Conservation (phyloP, 768 basidiomycete genomes). For the Dictyophora rubrovolvata region DNA sequence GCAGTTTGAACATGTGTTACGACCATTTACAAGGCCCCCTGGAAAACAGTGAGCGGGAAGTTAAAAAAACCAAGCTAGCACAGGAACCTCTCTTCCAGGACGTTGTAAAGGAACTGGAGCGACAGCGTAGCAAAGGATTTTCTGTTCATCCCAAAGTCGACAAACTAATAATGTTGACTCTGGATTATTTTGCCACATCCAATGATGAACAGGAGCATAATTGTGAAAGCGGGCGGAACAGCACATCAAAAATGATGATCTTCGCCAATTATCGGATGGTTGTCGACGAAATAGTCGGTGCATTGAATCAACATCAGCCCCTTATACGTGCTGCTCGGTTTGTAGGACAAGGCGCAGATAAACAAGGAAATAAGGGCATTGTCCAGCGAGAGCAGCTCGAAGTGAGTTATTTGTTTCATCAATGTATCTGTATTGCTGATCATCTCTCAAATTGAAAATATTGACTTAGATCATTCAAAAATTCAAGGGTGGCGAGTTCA, state of each 20-base stretch:
- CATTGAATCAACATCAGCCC: constrained; percentile 65
- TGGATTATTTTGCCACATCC: constrained; percentile 65
- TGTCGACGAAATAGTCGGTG: constrained; percentile 83
- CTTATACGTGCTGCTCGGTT: constrained; percentile 77
- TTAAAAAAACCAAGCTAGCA: constrained; percentile 30
- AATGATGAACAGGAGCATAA: constrained; percentile 31
- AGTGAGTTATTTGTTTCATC: constrained; percentile 31
- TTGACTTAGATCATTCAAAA: constrained; percentile 60
- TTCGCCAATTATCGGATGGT: constrained; percentile 86
- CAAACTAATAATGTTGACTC: constrained; percentile 56
- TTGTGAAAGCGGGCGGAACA: constrained; percentile 18
- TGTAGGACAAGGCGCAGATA: constrained; percentile 83
- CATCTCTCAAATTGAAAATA: background rate
- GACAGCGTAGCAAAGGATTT: constrained; percentile 44
- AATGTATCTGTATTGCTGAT: background rate
- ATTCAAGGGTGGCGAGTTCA: constrained; percentile 82
- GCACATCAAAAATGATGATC: constrained; percentile 75
- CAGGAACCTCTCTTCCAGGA: constrained; percentile 52
- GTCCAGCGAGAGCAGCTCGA: constrained; percentile 87
- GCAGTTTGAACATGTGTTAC: constrained; percentile 72
- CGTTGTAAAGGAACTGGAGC: constrained; percentile 57
- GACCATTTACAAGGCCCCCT: constrained; percentile 44
- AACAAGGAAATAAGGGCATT: constrained; percentile 77
- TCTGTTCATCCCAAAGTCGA: constrained; percentile 88
- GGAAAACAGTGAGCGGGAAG: constrained; percentile 26